Base-by-base conservation (phyloP, 345 rosid genomes). In the Euphorbia pulcherrima region DNA sequence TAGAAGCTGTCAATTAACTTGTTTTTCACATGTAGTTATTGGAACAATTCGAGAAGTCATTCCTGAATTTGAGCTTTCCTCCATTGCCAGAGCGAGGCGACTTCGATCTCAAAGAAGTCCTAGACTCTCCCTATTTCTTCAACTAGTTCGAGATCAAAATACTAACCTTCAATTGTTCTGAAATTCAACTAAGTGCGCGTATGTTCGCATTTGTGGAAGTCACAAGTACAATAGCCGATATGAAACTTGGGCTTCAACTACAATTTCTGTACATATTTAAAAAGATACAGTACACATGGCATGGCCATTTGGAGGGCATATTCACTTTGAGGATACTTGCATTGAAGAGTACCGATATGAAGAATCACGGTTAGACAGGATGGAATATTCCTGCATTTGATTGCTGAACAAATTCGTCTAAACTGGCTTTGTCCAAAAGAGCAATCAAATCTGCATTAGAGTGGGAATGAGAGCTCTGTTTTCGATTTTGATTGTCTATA, bases 31-130 rank as follows among this genome's bases (percentile, higher is more conserved):
- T 79, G 77, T 87, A 95, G 97, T 67, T 95, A 79, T 72, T 95
- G 82, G 92, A 87, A 81, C 71, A 83, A 82, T 92, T 95, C 75
- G 90, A 87, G 68, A 83, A 82, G 74, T 80, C 90, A 33, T 95
- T 92, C 79, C 97, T 96, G 24, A 57, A 71, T 21, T 77, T 86
- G 68, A 71, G 67, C 6, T 95, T 95, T 84, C 99, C 99, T 24
- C 89, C 97, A 0, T 72, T 95, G 54, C 99, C 99, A 0, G 94
- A 84, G 66, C 83, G 96, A 63, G 97, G 97, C 52, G 97, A 90
- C 78, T 95, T 95, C 41, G 97, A 95, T 86, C 87, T 95, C 59
- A 85, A 47, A 68, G 91, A 87, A 59, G 97, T 95, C 60, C 64
- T 95, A 68, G 70, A 79, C 62, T 89, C 99, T 27, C 78, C 93